phyloP scores from a whole-genome alignment of 1,284 basidiomycete species.

The Entoloma clypeatum region DNA sequence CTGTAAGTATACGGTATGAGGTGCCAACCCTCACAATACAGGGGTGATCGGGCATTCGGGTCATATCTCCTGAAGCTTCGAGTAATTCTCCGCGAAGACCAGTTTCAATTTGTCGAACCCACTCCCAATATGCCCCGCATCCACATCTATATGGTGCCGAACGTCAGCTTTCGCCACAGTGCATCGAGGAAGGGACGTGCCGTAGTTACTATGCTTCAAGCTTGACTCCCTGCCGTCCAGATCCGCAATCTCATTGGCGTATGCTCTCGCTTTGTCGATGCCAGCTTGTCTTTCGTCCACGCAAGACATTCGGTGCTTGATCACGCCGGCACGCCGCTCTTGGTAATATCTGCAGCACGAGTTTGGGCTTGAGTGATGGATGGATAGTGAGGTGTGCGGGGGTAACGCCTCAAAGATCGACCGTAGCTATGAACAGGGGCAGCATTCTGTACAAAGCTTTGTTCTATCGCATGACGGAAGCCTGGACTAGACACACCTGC shows the following conservation, averaged over 20 bases:
- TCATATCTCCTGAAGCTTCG: slow-evolving; percentile 48
- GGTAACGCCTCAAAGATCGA: slow-evolving; percentile 32
- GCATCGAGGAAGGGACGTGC: slow-evolving; percentile 18
- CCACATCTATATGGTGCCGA: slow-evolving; percentile 15
- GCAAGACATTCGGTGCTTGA: slow-evolving; percentile 28
- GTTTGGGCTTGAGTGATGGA: slow-evolving; percentile 25
- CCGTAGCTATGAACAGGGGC: slow-evolving; percentile 27
- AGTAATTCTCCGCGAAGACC: slow-evolving; percentile 44
- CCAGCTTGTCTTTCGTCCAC: slow-evolving; percentile 21
- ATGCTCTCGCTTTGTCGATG: slow-evolving; percentile 14
- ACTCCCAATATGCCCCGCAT: slow-evolving; percentile 13
- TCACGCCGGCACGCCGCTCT: slow-evolving; percentile 38
- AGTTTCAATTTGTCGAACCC: slow-evolving; percentile 27
- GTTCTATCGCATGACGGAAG: neutral
- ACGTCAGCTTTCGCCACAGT: neutral
- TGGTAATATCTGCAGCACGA: slow-evolving; percentile 21
- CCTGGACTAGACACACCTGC: slow-evolving; percentile 18
- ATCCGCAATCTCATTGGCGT: slow-evolving; percentile 25
- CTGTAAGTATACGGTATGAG: too few species aligned
- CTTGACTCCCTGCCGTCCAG: slow-evolving; percentile 24
- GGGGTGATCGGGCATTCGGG: slow-evolving; percentile 43
- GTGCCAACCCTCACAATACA: too few species aligned
- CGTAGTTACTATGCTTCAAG: slow-evolving; percentile 38
- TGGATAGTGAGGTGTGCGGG: slow-evolving; percentile 22
- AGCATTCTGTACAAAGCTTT: slow-evolving; percentile 18